A percentile compares a stretch with the other conserved stretches of the same genome.
These are phyloP conservation scores for Bertia moriformis DNA, from an alignment of 2,329 filamentous ascomycete species.

Conservation along the genomic window DNA sequence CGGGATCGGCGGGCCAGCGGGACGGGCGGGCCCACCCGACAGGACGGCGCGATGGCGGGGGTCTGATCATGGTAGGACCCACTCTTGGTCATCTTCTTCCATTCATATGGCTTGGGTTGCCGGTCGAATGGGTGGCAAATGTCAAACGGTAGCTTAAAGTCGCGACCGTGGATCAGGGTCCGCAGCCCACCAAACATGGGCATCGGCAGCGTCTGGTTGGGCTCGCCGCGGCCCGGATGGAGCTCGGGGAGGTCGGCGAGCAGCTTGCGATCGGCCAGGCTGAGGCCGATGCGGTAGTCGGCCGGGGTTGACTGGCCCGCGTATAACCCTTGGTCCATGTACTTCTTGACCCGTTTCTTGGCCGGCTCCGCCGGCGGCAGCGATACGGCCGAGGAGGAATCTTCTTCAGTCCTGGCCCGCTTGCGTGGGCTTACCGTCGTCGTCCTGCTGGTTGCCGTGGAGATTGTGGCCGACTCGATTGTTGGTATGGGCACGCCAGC, in stretches of 20 bases:
- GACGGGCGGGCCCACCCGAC: not conserved
- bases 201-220: conserved; percentile 49
- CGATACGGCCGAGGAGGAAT: conserved; percentile 18
- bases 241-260: conserved; percentile 31
- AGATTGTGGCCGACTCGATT: too few relatives aligned
- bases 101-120: conserved; percentile 84
- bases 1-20: too few relatives aligned
- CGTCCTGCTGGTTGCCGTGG: too few relatives aligned
- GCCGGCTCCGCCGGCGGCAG: conserved; percentile 14
- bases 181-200: conserved; percentile 68
- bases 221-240: conserved; percentile 24
- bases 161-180: conserved; percentile 54
- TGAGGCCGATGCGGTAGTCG: conserved; percentile 32
- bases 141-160: conserved; percentile 83
- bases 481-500: conserved; percentile 4
- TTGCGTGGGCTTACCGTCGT: too few relatives aligned
- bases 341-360: conserved; percentile 53
- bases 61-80: conserved; percentile 17
- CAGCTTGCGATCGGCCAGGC: conserved; percentile 32
- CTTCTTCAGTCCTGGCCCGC: conserved; percentile 16
- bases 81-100: conserved; percentile 86
- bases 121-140: conserved; percentile 76
- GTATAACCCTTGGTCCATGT: conserved; percentile 71
- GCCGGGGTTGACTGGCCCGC: conserved; percentile 56
- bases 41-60: conserved; percentile 4